Conservation (phyloP, 2,329 filamentous ascomycete species). For the Alternaria brassicicola region DNA sequence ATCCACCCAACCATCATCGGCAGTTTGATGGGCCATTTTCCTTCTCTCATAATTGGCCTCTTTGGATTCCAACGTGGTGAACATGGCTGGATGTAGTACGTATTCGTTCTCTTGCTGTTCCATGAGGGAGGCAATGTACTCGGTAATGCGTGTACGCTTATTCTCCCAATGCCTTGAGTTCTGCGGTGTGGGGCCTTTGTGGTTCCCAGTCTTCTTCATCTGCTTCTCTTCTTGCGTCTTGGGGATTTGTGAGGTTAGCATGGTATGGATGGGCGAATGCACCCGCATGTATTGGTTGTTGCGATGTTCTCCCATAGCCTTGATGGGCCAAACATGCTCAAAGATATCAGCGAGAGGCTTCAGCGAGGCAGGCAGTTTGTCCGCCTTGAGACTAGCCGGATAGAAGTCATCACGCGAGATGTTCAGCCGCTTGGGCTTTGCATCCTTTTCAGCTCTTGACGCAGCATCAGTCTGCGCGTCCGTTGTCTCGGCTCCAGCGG, state of each 20-base stretch:
- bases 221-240: slow-evolving; percentile 72
- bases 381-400: slow-evolving; percentile 51
- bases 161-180: slow-evolving; percentile 72
- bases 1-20: slow-evolving; percentile 78
- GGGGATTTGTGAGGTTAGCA: slow-evolving; percentile 76
- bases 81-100: slow-evolving; percentile 78
- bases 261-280: slow-evolving; percentile 84
- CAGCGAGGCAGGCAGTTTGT: slow-evolving; percentile 51
- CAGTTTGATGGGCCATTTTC: slow-evolving; percentile 56
- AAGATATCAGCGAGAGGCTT: slow-evolving; percentile 81
- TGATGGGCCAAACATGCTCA: slow-evolving; percentile 85
- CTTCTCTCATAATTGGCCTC: slow-evolving; percentile 60
- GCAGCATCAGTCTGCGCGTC: slow-evolving; percentile 19
- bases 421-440: slow-evolving; percentile 37
- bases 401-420: slow-evolving; percentile 59
- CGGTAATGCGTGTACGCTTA: slow-evolving; percentile 79
- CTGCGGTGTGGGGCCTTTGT: slow-evolving; percentile 62
- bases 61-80: slow-evolving; percentile 63
- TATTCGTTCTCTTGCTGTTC: slow-evolving; percentile 86
- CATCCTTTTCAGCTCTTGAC: slow-evolving; percentile 10
- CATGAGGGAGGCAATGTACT: slow-evolving; percentile 73
- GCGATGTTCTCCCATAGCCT: slow-evolving; percentile 83
- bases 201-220: slow-evolving; percentile 52
- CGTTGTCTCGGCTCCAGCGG: slow-evolving; percentile 2
- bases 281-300: slow-evolving; percentile 66